Conservation (phyloP, 805 yeast genomes). For the Sugiyamaella boreocaroliniensis region DNA sequence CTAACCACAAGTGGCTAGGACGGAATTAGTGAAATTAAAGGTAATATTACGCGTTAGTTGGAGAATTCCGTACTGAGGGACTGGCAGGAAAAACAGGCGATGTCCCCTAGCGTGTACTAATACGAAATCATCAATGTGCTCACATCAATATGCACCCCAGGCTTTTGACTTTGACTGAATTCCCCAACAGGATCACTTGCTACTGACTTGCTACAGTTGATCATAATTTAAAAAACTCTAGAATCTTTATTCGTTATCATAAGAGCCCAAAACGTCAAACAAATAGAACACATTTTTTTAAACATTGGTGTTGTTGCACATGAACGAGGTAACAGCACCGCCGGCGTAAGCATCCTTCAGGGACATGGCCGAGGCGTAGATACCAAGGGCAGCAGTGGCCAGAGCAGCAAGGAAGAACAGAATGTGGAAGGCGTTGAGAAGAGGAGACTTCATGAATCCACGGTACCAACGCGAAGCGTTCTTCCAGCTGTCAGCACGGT, state of each 20-base stretch:
- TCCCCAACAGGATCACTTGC: too few relatives aligned
- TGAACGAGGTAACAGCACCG: slow-evolving; percentile 16
- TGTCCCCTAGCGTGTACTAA: too few relatives aligned
- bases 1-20: too few relatives aligned
- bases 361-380: slow-evolving; percentile 22
- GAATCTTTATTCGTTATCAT: neutral
- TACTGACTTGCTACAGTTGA: too few relatives aligned
- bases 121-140: too few relatives aligned
- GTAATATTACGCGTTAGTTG: too few relatives aligned
- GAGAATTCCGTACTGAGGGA: too few relatives aligned
- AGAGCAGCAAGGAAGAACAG: slow-evolving; percentile 29
- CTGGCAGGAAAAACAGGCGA: too few relatives aligned
- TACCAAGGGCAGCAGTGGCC: slow-evolving; percentile 28
- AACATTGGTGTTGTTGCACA: slow-evolving; percentile 9
- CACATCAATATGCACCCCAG: too few relatives aligned
- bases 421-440: slow-evolving; percentile 20
- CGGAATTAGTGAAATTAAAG: too few relatives aligned
- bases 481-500: slow-evolving; percentile 29
- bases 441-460: slow-evolving; percentile 23
- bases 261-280: neutral
- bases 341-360: slow-evolving; percentile 16
- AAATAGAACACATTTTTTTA: neutral
- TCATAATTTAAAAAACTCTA: neutral
- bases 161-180: too few relatives aligned
- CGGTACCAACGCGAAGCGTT: slow-evolving; percentile 33